Conservation (phyloP, 768 basidiomycete species). For the Hemileccinum impolitum region DNA sequence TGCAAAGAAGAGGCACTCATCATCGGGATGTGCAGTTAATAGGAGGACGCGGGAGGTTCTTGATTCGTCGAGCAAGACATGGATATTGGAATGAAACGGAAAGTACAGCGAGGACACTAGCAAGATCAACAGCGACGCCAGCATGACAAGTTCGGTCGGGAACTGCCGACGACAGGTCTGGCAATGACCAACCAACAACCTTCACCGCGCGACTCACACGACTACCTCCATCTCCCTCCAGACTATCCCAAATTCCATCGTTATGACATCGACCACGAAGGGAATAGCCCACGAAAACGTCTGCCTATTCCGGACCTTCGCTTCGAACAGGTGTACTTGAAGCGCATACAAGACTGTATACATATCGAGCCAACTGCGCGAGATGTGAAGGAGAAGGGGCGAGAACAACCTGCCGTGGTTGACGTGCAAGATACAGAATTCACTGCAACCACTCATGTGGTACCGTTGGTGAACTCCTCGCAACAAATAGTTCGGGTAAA, state of each 20-base stretch:
- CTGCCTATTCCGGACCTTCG: slow-evolving; percentile 74
- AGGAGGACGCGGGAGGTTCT: slow-evolving; percentile 44
- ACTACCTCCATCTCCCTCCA: slow-evolving; percentile 10
- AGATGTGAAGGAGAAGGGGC: slow-evolving; percentile 31
- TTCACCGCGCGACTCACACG: slow-evolving; percentile 9
- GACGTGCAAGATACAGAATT: slow-evolving; percentile 21
- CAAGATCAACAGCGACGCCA: slow-evolving; percentile 16
- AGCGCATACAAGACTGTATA: slow-evolving; percentile 53
- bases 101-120: slow-evolving; percentile 24
- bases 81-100: slow-evolving; percentile 23
- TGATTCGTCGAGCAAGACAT: slow-evolving; percentile 14
- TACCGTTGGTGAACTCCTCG: slow-evolving; percentile 26
- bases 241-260: slow-evolving; percentile 16
- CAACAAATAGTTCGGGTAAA: slow-evolving; percentile 42
- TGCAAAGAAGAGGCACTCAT: slow-evolving; percentile 92
- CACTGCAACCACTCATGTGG: slow-evolving; percentile 25
- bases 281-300: slow-evolving; percentile 28
- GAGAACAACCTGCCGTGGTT: slow-evolving; percentile 16
- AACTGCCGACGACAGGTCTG: slow-evolving; percentile 16
- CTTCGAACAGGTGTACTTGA: slow-evolving; percentile 69
- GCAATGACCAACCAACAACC: slow-evolving; percentile 30
- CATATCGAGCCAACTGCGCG: slow-evolving; percentile 33
- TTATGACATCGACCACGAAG: slow-evolving; percentile 14
- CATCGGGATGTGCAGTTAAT: slow-evolving; percentile 91
- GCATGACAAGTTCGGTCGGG: slow-evolving; percentile 16